Conservation (phyloP, 1,284 basidiomycete species). For the Laetiporus sulphureus region DNA sequence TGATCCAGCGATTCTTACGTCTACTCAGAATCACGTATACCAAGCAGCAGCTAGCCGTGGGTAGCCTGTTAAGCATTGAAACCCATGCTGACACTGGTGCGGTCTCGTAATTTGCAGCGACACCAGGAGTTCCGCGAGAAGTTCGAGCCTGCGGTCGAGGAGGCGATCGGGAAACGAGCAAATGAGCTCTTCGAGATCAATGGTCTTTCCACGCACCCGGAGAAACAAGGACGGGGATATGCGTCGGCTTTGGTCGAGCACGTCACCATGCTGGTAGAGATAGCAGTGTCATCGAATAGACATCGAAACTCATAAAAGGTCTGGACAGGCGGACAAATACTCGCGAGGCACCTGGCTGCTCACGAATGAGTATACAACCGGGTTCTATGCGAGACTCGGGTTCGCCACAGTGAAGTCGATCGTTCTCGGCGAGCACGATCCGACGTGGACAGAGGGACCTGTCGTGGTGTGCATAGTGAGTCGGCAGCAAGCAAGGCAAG, state of each 20-base stretch:
- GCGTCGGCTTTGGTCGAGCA: slow-evolving; percentile 1
- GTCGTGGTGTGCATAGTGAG: slow-evolving; percentile 3
- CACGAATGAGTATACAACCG: slow-evolving; percentile 1
- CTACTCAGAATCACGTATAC: not conserved
- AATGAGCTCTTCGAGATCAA: not conserved
- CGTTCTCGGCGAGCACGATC: slow-evolving; percentile 3
- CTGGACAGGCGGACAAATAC: slow-evolving; percentile 1
- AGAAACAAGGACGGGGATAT: slow-evolving; percentile 4
- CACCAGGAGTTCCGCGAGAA: not conserved
- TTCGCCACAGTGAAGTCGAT: not conserved
- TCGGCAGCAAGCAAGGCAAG: not conserved
- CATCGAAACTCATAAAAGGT: not conserved
- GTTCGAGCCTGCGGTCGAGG: not conserved
- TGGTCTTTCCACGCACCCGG: not conserved
- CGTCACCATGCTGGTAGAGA: slow-evolving; percentile 1
- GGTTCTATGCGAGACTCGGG: slow-evolving; percentile 4
- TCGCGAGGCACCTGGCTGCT: slow-evolving; percentile 1
- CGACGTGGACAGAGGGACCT: slow-evolving; percentile 4
- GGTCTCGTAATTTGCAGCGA: not conserved
- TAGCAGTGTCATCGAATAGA: not conserved
- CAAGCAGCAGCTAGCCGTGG: not conserved
- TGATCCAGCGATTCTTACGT: not conserved
- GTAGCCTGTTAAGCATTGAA: not conserved
- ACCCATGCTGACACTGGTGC: not conserved
- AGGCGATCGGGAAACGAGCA: not conserved